Evolutionary conservation across 257 asterid species (phyloP).

Genomic region (Plantago elongata): DNA sequence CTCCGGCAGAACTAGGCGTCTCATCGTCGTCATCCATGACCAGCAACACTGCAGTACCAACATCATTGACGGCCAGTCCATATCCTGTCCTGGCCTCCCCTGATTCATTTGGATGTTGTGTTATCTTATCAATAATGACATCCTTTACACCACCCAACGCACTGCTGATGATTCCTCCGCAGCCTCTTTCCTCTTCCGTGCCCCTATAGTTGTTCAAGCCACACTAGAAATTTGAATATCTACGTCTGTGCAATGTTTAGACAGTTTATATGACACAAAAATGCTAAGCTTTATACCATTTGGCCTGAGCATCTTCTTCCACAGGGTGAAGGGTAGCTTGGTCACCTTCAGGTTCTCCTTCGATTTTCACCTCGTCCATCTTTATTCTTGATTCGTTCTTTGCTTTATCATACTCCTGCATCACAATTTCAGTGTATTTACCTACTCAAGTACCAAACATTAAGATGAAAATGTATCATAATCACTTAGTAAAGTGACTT

Average conservation of each 20-base stretch:
- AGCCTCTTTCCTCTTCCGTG: background rate
- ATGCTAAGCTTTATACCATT: too few species aligned
- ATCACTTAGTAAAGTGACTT: too few species aligned
- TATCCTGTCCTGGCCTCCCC: slow-evolving; percentile 12
- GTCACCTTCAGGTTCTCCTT: background rate
- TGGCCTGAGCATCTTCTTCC: background rate
- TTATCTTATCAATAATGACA: background rate
- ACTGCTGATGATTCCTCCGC: background rate
- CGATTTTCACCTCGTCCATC: background rate
- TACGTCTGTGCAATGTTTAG: too few species aligned
- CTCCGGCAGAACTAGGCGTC: too few species aligned
- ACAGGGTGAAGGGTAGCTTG: too few species aligned
- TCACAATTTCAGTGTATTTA: too few species aligned
- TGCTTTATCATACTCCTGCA: background rate
- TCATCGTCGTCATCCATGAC: too few species aligned
- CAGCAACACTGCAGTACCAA: background rate
- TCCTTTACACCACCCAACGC: background rate
- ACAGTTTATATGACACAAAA: too few species aligned
- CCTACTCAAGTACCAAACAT: too few species aligned
- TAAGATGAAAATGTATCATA: too few species aligned
- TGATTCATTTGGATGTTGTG: background rate
- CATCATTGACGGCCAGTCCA: background rate
- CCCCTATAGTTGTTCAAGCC: background rate
- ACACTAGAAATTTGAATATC: too few species aligned
- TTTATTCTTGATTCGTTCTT: background rate